These are phyloP conservation scores for Cercospora sp. DNA, from an alignment of 2,329 filamentous ascomycete species.

Conservation along the genomic window DNA sequence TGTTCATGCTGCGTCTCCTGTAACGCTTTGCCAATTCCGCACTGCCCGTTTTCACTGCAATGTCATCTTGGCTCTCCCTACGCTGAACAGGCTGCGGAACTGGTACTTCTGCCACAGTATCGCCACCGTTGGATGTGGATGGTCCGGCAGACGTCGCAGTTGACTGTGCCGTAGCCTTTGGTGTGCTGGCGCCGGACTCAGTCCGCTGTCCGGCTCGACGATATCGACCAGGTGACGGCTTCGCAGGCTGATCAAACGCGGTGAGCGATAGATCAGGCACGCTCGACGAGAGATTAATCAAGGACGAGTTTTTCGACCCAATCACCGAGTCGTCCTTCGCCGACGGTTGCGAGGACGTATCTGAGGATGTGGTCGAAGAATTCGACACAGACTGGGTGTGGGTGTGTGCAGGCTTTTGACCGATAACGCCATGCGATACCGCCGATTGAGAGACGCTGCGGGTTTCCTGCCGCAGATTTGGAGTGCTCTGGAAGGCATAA, in stretches of 20 bases:
- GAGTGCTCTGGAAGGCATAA: conserved; percentile 53
- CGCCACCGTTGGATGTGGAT: conserved; percentile 56
- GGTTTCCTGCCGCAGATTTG: conserved; percentile 58
- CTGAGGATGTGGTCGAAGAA: conserved; percentile 54
- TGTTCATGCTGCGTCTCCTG: conserved; percentile 79
- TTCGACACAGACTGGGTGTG: conserved; percentile 42
- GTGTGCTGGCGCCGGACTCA: conserved; percentile 49
- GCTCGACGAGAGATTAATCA: conserved; percentile 53
- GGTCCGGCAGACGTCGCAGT: conserved; percentile 51
- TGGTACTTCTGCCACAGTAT: conserved; percentile 43
- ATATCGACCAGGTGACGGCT: conserved; percentile 80
- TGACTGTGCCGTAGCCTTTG: conserved; percentile 32
- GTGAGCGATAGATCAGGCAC: conserved; percentile 58
- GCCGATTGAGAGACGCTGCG: conserved; percentile 58
- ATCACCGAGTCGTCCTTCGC: conserved; percentile 41
- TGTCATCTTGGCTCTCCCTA: conserved; percentile 65
- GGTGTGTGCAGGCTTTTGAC: conserved; percentile 40
- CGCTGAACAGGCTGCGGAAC: conserved; percentile 21
- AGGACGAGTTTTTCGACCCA: conserved; percentile 35
- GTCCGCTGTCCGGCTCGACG: conserved; percentile 61
- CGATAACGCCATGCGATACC: conserved; percentile 25
- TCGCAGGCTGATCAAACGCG: conserved; percentile 57
- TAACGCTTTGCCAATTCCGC: conserved; percentile 73
- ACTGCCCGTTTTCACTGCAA: conserved; percentile 59
- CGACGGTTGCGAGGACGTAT: conserved; percentile 40